These are phyloP conservation scores for Sugiyamaella mastotermitis DNA, from an alignment of 805 yeast genomes.

Conservation along the genomic window DNA sequence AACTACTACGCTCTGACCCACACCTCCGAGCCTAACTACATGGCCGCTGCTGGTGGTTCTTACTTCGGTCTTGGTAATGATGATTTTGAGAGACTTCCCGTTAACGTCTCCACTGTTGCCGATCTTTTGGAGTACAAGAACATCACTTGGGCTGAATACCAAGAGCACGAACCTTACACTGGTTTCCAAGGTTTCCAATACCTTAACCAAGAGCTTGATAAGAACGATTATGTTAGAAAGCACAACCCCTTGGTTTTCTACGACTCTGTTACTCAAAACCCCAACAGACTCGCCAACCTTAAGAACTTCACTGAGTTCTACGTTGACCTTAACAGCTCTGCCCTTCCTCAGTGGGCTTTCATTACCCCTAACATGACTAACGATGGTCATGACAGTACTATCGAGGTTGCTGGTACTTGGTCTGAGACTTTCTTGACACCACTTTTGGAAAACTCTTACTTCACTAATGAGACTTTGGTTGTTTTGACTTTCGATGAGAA, in stretches of 20 bases:
- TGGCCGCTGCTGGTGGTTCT: conserved; percentile 46
- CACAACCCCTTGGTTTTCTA: conserved; percentile 43
- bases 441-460: conserved; percentile 38
- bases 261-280: conserved; percentile 34
- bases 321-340: conserved; percentile 34
- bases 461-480: conserved; percentile 41
- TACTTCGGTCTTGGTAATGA: conserved; percentile 44
- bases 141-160: conserved; percentile 50
- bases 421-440: conserved; percentile 40
- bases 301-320: conserved; percentile 43
- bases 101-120: conserved; percentile 42
- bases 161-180: conserved; percentile 47
- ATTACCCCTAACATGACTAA: conserved; percentile 49
- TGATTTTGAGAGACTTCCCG: conserved; percentile 39
- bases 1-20: conserved; percentile 49
- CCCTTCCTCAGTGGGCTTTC: conserved; percentile 46
- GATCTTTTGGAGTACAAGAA: conserved; percentile 41
- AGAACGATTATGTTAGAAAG: conserved; percentile 46
- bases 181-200: conserved; percentile 45
- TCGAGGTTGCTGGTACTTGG: conserved; percentile 43
- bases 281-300: conserved; percentile 38
- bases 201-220: conserved; percentile 36
- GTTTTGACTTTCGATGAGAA: conserved; percentile 46
- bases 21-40: conserved; percentile 51
- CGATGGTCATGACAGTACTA: conserved; percentile 46